phyloP scores from a whole-genome alignment of 2,329 filamentous ascomycete species.

The Thermothelomyces thermophilus region DNA sequence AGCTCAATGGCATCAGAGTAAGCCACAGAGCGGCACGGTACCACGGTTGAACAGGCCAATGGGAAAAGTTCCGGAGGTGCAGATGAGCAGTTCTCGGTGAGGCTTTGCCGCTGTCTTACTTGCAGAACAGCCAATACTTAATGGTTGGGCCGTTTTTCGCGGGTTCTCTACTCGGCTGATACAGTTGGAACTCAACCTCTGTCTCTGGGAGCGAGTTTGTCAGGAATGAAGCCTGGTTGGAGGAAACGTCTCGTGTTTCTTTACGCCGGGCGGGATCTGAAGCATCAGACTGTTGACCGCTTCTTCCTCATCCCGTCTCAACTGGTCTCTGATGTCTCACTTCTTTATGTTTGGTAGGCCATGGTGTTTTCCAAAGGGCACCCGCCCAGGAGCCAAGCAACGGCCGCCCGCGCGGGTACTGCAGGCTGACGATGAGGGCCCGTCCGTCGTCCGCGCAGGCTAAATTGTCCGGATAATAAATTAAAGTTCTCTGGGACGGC shows the following conservation, averaged over 20 bases:
- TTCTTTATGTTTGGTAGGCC: background rate
- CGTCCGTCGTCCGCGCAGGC: constrained; percentile 9
- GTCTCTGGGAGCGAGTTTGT: too few species aligned
- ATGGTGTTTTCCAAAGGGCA: background rate
- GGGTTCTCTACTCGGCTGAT: background rate
- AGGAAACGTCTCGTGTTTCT: background rate
- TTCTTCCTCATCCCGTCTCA: background rate
- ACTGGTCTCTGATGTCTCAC: background rate
- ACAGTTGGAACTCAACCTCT: too few species aligned
- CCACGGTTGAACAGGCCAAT: constrained; percentile 2
- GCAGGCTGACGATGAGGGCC: constrained; percentile 10
- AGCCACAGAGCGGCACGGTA: background rate
- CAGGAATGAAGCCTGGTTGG: background rate
- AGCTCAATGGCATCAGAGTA: background rate
- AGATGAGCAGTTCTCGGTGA: constrained; percentile 10
- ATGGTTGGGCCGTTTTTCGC: background rate
- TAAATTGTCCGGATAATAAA: constrained; percentile 20
- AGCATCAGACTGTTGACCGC: constrained; percentile 2
- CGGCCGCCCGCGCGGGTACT: background rate
- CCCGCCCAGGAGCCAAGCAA: background rate
- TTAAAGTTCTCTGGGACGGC: background rate
- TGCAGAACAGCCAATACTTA: background rate
- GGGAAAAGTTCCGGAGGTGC: constrained; percentile 2
- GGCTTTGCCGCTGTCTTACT: constrained; percentile 4
- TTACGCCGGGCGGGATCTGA: background rate